Conservation (phyloP, 2,329 filamentous ascomycete species). For the Cercospora zeina region DNA sequence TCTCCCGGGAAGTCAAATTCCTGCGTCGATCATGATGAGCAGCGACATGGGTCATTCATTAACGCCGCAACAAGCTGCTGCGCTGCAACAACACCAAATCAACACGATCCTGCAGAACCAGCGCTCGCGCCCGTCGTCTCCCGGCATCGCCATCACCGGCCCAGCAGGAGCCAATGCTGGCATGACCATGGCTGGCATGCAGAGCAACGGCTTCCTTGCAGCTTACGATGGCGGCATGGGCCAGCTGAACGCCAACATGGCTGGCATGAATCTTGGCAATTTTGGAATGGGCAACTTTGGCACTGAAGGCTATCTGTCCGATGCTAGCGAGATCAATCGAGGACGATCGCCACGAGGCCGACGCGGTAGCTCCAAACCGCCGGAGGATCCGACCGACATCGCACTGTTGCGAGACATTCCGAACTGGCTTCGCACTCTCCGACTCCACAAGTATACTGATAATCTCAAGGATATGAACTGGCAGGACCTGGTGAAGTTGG, state of each 20-base stretch:
- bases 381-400: constrained; percentile 93
- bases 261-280: constrained; percentile 61
- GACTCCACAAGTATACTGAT: constrained; percentile 98
- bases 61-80: constrained; percentile 57
- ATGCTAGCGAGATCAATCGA: constrained; percentile 86
- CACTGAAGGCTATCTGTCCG: constrained; percentile 85
- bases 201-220: constrained; percentile 90
- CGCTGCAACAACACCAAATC: constrained; percentile 66
- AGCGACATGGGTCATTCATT: constrained; percentile 89
- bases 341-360: constrained; percentile 90
- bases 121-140: constrained; percentile 85
- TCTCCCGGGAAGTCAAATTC: constrained; percentile 42
- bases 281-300: constrained; percentile 65
- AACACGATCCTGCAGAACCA: constrained; percentile 76
- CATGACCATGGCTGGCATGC: constrained; percentile 61
- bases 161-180: constrained; percentile 53
- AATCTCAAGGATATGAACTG: constrained; percentile 97
- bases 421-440: constrained; percentile 88
- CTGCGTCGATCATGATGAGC: constrained; percentile 77
- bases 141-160: constrained; percentile 77
- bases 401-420: constrained; percentile 91
- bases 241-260: constrained; percentile 67
- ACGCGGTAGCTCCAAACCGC: constrained; percentile 92
- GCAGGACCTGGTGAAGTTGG: constrained; percentile 86
- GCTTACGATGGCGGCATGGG: constrained; percentile 69